Percentiles rank a stretch among this genome's conserved stretches.
These are phyloP conservation scores for Dactylonectria estremocensis DNA, from an alignment of 2,329 filamentous ascomycete genomes.

Conservation along the genomic window DNA sequence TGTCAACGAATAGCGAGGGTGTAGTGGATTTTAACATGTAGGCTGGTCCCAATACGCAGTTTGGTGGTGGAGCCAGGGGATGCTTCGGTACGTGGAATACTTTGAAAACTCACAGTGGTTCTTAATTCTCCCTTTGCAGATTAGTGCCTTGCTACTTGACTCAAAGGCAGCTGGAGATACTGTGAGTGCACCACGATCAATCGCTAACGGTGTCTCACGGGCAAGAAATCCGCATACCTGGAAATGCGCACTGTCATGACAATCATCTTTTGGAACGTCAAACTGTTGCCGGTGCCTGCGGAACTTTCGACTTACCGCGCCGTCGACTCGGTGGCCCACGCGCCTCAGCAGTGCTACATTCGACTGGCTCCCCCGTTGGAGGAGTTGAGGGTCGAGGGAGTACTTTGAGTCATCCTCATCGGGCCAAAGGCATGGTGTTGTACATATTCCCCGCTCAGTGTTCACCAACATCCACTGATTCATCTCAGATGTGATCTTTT, in stretches of 20 bases:
- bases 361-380: background rate
- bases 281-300: conserved; percentile 4
- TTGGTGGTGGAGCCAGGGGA: conserved; percentile 36
- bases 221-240: conserved; percentile 37
- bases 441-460: too few relatives aligned
- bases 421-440: too few relatives aligned
- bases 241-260: conserved; percentile 34
- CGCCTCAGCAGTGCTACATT: background rate
- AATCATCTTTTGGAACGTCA: conserved; percentile 29
- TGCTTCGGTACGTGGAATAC: conserved; percentile 37
- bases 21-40: conserved; percentile 34
- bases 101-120: background rate
- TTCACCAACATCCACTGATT: too few relatives aligned
- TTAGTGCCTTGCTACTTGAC: too few relatives aligned
- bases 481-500: too few relatives aligned
- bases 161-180: too few relatives aligned
- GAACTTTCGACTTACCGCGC: conserved; percentile 21
- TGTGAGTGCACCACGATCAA: background rate
- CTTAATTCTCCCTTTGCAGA: too few relatives aligned
- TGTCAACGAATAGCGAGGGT: conserved; percentile 31
- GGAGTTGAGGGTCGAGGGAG: background rate
- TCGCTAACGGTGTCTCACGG: background rate
- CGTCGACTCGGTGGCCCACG: background rate
- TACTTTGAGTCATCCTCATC: too few relatives aligned
- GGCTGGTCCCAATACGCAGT: conserved; percentile 33